Evolutionary conservation across 2,329 filamentous ascomycete species (phyloP).

Genomic region (Clonostachys rosea): DNA sequence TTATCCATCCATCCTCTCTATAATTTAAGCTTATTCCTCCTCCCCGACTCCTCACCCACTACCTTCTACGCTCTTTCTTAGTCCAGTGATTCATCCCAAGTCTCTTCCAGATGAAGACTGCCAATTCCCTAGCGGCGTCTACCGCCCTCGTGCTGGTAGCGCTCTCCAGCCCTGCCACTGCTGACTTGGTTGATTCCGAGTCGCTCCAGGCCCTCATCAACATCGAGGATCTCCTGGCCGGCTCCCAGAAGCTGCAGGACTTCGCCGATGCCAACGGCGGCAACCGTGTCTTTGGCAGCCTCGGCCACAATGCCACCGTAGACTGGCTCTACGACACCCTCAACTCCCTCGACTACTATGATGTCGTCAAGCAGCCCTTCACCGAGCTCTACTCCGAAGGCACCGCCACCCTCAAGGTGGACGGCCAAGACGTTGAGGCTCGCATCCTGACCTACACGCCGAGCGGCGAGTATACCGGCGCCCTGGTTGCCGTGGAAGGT

Average conservation of each 20-base stretch:
- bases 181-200: conserved; percentile 26
- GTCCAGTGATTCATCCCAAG: too few species aligned
- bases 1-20: too few species aligned
- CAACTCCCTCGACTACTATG: conserved; percentile 28
- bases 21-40: too few species aligned
- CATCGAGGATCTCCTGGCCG: conserved; percentile 31
- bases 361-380: conserved; percentile 38
- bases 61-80: too few species aligned
- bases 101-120: conserved; percentile 2
- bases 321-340: conserved; percentile 37
- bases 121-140: neutral
- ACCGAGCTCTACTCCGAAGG: conserved; percentile 28
- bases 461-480: conserved; percentile 29
- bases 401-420: conserved; percentile 18
- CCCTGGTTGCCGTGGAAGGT: conserved; percentile 41
- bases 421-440: conserved; percentile 16
- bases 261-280: conserved; percentile 34
- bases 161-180: conserved; percentile 4
- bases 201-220: conserved; percentile 31
- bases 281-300: conserved; percentile 36
- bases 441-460: conserved; percentile 44
- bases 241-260: conserved; percentile 36
- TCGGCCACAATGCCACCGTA: conserved; percentile 39
- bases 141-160: conserved; percentile 1
- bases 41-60: too few species aligned